Evolutionary conservation across 257 asterid genomes (phyloP), one percentile per base, ranked within the genome.

Genomic region (Solanum chiquidenum): DNA sequence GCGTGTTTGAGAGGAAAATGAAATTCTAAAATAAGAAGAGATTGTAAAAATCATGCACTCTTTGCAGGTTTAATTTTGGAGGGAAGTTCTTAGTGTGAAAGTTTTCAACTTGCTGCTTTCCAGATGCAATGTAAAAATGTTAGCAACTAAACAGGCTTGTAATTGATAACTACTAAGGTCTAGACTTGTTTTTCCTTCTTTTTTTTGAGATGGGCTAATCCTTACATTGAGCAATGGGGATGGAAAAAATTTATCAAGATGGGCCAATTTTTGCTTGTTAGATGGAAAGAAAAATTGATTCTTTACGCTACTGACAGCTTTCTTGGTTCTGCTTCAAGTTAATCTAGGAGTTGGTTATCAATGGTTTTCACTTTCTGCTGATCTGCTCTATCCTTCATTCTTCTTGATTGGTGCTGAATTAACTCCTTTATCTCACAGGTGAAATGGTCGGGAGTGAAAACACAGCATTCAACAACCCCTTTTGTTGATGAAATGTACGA

Each of bases 401-500:
- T 49, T 82, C 44, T 37, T 82, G 42, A 10, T 82, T 82, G 71
- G 31, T 80, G 86, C 69, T 82, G 31, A 72, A 72, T 29, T 25
- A 40, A 73, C 68, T 84, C 76, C 35, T 11, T 38, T 35, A 42
- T 82, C 75, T 55, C 88, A 42, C 92, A 91, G 94, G 92, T 92
- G 64, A 92, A 92, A 82, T 92, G 94, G 94, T 88, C 91, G 40
- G 94, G 94, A 69, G 93, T 92, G 75, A 88, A 91, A 83, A 91
- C 94, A 8, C 92, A 91, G 86, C 93, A 92, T 55, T 90, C 91
- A 33, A 92, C 93, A 4, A 92, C 94, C 37, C 94, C 94, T 4
- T 92, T 92, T 85, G 73, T 92, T 46, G 94, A 92, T 88, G 93
- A 92, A 33, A 91, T 92, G 94, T 92, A 92, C 62, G 92, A 90